Conservation (phyloP, 495 filamentous ascomycete species). For the Penicillium canescens region DNA sequence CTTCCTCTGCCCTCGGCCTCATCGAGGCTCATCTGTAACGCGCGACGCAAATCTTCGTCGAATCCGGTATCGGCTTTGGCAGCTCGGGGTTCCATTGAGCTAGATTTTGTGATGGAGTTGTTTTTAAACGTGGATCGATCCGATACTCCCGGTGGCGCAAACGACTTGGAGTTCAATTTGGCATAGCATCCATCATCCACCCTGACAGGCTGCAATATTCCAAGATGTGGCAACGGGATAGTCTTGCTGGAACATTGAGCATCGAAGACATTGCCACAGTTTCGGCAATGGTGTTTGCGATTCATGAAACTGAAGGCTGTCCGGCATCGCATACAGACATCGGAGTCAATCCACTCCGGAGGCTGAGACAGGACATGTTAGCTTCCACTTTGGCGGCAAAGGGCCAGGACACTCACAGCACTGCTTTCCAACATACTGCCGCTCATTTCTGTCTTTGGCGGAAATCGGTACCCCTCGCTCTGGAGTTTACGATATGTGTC, state of each 20-base stretch:
- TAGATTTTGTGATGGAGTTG: conserved; percentile 53
- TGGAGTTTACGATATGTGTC: conserved; percentile 83
- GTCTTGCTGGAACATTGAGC: conserved; percentile 88
- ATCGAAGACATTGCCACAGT: conserved; percentile 96
- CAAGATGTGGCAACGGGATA: conserved; percentile 85
- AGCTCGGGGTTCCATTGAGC: conserved; percentile 82
- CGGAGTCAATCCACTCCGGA: conserved; percentile 96
- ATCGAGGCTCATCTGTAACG: conserved; percentile 93
- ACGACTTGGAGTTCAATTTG: conserved; percentile 76
- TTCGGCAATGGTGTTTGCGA: conserved; percentile 95
- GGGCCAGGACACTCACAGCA: conserved; percentile 62
- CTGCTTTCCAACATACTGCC: conserved; percentile 96
- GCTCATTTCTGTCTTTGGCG: conserved; percentile 80
- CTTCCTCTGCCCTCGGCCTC: conserved; percentile 78
- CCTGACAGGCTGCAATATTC: conserved; percentile 85
- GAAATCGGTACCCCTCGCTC: conserved; percentile 83
- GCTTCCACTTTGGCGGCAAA: neutral
- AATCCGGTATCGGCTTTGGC: conserved; percentile 85
- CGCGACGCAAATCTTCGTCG: conserved; percentile 91
- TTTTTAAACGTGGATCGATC: conserved; percentile 52
- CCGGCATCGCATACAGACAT: conserved; percentile 97
- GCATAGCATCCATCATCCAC: conserved; percentile 97
- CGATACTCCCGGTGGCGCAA: conserved; percentile 39
- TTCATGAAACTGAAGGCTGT: conserved; percentile 97
- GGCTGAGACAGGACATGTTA: conserved; percentile 57